phyloP scores from a whole-genome alignment of 768 basidiomycete species.

The Tulasnella sp. region DNA sequence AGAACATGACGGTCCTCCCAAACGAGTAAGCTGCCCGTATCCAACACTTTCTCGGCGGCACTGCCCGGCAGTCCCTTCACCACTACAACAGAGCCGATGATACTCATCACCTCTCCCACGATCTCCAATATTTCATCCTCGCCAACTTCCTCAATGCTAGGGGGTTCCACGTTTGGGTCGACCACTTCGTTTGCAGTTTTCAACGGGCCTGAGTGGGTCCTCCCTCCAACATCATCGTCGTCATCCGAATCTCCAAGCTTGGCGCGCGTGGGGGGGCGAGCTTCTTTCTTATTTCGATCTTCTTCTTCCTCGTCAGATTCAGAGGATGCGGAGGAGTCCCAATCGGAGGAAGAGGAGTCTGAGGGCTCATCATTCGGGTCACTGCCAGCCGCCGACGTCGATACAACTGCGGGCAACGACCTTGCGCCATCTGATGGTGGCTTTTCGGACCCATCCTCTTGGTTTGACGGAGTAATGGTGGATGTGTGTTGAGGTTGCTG shows the following conservation, averaged over 20 bases:
- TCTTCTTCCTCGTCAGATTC: conserved; percentile 6
- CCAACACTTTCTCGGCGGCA: conserved; percentile 60
- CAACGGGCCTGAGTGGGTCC: background rate
- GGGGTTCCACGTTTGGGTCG: conserved; percentile 41
- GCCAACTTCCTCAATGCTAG: conserved; percentile 61
- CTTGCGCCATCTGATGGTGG: background rate
- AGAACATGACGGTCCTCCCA: conserved; percentile 86
- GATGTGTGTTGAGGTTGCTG: background rate
- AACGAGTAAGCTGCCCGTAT: conserved; percentile 86
- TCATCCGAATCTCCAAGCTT: conserved; percentile 18
- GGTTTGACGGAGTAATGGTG: background rate
- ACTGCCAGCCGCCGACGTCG: background rate
- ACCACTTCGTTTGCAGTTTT: conserved; percentile 44
- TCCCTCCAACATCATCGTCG: conserved; percentile 9
- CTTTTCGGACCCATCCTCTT: background rate
- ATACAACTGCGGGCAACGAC: background rate
- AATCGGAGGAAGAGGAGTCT: background rate
- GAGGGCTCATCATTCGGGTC: background rate
- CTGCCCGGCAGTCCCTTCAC: conserved; percentile 58
- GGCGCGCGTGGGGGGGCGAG: background rate
- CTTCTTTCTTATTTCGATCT: background rate
- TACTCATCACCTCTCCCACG: conserved; percentile 73
- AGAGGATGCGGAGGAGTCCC: conserved; percentile 11
- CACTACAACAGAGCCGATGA: conserved; percentile 69
- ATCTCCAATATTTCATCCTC: conserved; percentile 63